Base-by-base conservation (phyloP, 805 yeast genomes). In the Yarrowia sp. region DNA sequence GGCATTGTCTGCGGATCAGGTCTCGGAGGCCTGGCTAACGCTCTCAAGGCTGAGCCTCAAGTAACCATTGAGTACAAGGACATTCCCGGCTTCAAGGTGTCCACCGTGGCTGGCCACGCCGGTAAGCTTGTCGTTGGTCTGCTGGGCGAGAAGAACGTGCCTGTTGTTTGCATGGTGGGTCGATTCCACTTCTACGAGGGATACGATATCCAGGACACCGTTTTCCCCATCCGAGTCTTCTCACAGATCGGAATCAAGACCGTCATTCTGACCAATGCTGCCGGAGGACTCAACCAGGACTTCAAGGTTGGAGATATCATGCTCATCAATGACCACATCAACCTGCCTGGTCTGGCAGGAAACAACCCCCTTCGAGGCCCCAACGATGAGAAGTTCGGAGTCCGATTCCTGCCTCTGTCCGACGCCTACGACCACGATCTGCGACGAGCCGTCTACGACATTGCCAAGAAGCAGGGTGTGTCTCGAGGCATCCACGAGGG, bases 1-100 rank as follows among this genome's bases (percentile, higher is more conserved):
- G 84, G 92, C 69, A 89, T 94, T 72, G 90, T 94, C 67, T 93
- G 98, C 79, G 99, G 99, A 8, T 90, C 97, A 5, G 99, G 99
- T 0, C 82, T 94, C 16, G 97, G 97, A 12, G 97, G 96, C 0
- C 88, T 94, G 63, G 89, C 93, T 1, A 82, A 84, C 61, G 79
- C 83, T 32, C 75, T 89, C 53, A 73, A 79, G n/a, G 69, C 79
- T 10, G 73, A 69, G 9, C 74, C 78, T 14, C 71, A 71, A 16
- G 78, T 86, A 22, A 84, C 82, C 61, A 82, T 94, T 36, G 80
- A 88, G 0, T 94, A 92, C 76, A 72, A 77, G 8, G 82, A 83
- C 0, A 90, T 94, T 61, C 98, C 98, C 0, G 91, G 94, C 0
- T 93, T 94, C 78, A 85, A 84, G 74, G 74, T 79, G 0, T 89